Percentiles rank a stretch among this genome's conserved stretches.
Evolutionary conservation across 139 green algal genomes (phyloP).

Genomic region (Chlorella sorokiniana): DNA sequence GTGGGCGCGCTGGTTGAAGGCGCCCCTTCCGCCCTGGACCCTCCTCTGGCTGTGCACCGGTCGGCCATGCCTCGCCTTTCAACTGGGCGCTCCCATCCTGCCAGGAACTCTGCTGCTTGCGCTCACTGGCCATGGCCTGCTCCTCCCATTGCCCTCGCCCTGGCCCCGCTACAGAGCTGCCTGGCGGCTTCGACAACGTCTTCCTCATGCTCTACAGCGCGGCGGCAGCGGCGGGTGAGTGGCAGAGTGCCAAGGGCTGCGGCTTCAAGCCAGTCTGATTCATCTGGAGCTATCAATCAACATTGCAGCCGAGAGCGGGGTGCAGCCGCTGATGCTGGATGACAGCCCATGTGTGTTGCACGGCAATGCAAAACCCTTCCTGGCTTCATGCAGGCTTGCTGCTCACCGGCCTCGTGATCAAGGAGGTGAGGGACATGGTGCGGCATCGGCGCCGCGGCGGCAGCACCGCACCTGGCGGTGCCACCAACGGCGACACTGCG

Average conservation of each 20-base stretch:
- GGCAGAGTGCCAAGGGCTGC: neutral
- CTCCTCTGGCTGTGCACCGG: too few species aligned
- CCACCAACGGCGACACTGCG: neutral
- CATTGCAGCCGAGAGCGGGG: neutral
- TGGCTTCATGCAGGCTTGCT: conserved; percentile 46
- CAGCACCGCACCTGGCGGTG: neutral
- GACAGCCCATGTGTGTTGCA: neutral
- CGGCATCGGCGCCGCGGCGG: neutral
- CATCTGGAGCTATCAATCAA: neutral
- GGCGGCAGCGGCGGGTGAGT: conserved; percentile 58
- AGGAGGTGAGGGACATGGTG: conserved; percentile 43
- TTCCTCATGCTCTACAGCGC: conserved; percentile 88
- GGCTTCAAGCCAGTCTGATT: neutral
- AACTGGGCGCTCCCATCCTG: too few species aligned
- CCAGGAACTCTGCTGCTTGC: neutral
- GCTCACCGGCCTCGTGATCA: conserved; percentile 54
- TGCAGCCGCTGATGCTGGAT: neutral
- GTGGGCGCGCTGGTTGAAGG: neutral
- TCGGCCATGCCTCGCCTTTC: too few species aligned
- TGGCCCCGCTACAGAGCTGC: conserved; percentile 29
- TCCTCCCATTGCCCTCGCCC: neutral
- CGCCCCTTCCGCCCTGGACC: too few species aligned
- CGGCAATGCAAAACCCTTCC: neutral
- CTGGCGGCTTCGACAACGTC: conserved; percentile 84
- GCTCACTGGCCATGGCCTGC: neutral